Evolutionary conservation across 2,329 filamentous ascomycete genomes (phyloP).

Genomic region (Apiospora malaysiana): DNA sequence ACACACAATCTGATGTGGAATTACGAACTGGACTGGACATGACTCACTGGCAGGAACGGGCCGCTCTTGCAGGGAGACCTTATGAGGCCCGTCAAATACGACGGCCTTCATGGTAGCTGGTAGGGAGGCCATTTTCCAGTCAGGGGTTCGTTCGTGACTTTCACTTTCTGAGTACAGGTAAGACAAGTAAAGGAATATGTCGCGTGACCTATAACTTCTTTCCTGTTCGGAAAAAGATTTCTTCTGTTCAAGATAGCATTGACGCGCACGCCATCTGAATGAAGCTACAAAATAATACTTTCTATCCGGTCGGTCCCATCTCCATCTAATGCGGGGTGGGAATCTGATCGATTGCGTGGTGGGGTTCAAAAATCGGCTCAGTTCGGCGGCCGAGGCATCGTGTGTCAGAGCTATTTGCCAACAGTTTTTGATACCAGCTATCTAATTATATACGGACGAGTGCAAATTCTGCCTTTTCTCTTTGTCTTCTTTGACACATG

Average conservation of each 20-base stretch:
- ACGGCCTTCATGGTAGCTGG: slow-evolving; percentile 80
- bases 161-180: no score
- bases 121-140: slow-evolving; percentile 5
- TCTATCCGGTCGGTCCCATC: background rate
- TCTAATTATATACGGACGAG: no score
- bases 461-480: no score
- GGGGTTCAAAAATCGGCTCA: background rate
- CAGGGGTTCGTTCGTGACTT: background rate
- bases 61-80: slow-evolving; percentile 78
- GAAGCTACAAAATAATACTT: background rate
- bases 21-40: background rate
- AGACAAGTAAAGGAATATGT: no score
- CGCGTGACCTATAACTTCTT: background rate
- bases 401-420: no score
- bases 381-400: background rate
- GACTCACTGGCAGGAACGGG: slow-evolving; percentile 72
- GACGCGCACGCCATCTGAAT: no score
- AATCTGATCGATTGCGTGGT: background rate
- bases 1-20: background rate
- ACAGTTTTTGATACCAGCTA: no score
- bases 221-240: background rate
- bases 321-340: slow-evolving; percentile 7
- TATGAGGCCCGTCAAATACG: slow-evolving; percentile 79
- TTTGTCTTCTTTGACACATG: no score
- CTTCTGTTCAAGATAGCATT: no score